Conservation (phyloP, 129 eudicot genomes). For the Lonicera japonica region DNA sequence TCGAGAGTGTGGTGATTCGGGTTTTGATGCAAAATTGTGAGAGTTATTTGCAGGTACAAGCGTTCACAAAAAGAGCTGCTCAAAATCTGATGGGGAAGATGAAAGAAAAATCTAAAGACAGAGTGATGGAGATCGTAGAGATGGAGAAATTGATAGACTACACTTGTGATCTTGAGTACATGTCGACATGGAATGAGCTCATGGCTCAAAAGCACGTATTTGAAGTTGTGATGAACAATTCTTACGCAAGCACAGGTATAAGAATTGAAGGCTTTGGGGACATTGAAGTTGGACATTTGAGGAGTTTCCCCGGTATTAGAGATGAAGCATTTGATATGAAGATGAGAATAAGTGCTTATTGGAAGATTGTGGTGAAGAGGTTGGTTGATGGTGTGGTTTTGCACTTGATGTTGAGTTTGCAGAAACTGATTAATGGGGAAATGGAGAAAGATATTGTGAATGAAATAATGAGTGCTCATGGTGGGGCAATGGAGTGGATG, state of each 20-base stretch:
- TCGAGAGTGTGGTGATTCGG: slow-evolving; percentile 13
- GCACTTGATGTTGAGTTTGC: slow-evolving; percentile 11
- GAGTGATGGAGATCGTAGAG: slow-evolving; percentile 24
- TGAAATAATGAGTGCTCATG: slow-evolving; percentile 12
- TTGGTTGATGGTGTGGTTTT: slow-evolving; percentile 27
- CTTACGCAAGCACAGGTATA: neutral
- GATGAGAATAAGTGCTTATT: slow-evolving; percentile 30
- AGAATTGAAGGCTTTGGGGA: slow-evolving; percentile 7
- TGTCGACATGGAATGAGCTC: slow-evolving; percentile 12
- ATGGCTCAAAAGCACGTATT: slow-evolving; percentile 8
- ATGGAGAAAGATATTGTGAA: slow-evolving; percentile 16
- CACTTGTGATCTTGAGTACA: slow-evolving; percentile 29
- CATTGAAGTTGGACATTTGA: slow-evolving; percentile 9
- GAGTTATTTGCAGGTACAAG: slow-evolving; percentile 23
- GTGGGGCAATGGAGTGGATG: slow-evolving; percentile 27
- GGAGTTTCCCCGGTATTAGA: neutral
- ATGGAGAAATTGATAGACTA: slow-evolving; percentile 30
- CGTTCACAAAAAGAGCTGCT: slow-evolving; percentile 18
- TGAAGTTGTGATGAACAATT: neutral
- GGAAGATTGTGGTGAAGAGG: slow-evolving; percentile 28
- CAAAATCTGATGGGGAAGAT: slow-evolving; percentile 4
- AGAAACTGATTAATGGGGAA: slow-evolving; percentile 17
- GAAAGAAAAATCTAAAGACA: slow-evolving; percentile 10
- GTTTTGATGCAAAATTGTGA: slow-evolving; percentile 14
- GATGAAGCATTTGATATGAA: slow-evolving; percentile 31